Base-by-base conservation (phyloP, 2,329 filamentous ascomycete species). In the Davidsoniella eucalypti region DNA sequence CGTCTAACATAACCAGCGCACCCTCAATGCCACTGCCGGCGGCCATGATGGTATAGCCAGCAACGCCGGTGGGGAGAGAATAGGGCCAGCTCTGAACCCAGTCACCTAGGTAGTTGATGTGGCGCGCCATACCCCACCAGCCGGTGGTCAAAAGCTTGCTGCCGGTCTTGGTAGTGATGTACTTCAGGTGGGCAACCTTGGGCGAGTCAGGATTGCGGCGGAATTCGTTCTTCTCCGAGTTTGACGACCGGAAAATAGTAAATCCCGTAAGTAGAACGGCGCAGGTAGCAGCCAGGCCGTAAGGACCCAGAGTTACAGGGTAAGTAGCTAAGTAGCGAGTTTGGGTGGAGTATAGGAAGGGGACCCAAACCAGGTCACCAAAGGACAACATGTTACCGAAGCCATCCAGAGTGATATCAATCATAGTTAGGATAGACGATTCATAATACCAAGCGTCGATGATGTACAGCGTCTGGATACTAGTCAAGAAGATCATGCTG, bases 371-470 rank as follows among this genome's bases (percentile, higher is more conserved):
- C 5, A 95, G 72, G 59, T 96, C 90, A 51, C 87, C 90, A 61
- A 95, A 95, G 2, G 85, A 72, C 33, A 96, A 73, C 90, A 96
- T 96, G 69, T 87, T 87, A 49, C 90, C 90, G 58, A 96, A 94
- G 5, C 90, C 90, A 58, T 96, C 90, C 40, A 80, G 85, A 47
- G 82, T 94, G 56, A 95, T 83, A 61, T 96, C 90, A 67, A 96
- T 95, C 29, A 87, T 95, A 1, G 88, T 95, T 56, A 95, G 69
- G 55, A 95, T 83, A 2, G 87, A 83, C 0, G 84, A 74, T 64
- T 96, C 90, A 75, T 90, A 92, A 69, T 81, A 87, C 56, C 87
- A 78, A 6, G 80, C 79, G 61, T 96, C 90, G 36, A 95, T 68
- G 5, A 87, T 78, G 64, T 96, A 96, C 53, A 94, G 65, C 1